A percentile compares a stretch with the other conserved stretches of the same genome.
Conservation (phyloP, 768 basidiomycete species). For the Kwoniella mangroviensis region DNA sequence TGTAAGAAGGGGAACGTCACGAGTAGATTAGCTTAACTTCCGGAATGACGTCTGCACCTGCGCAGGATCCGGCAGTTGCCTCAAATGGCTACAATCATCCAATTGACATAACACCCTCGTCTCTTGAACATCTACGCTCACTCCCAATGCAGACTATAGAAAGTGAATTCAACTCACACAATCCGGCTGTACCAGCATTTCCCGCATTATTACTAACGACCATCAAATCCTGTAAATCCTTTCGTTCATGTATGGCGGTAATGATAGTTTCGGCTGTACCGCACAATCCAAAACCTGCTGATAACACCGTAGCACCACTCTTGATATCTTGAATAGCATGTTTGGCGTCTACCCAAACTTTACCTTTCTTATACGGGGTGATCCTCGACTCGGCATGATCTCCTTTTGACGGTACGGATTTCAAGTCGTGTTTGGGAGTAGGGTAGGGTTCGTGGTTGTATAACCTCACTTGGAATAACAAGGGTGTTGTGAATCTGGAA, state of each 20-base stretch:
- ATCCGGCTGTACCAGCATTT: conserved; percentile 41
- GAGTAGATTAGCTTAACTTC: not conserved
- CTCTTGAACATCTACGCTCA: not conserved
- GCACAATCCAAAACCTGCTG: conserved; percentile 55
- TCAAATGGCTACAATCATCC: too few species aligned
- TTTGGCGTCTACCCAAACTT: conserved; percentile 31
- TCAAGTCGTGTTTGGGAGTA: conserved; percentile 19
- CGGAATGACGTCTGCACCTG: too few species aligned
- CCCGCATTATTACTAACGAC: conserved; percentile 55
- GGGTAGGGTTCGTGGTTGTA: conserved; percentile 15
- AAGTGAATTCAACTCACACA: conserved; percentile 34
- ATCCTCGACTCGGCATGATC: conserved; percentile 13
- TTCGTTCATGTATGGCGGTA: conserved; percentile 35
- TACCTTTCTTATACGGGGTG: conserved; percentile 17
- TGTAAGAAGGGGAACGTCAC: not conserved
- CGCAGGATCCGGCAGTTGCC: too few species aligned
- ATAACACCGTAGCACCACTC: conserved; percentile 39
- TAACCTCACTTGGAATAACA: not conserved
- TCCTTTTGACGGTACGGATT: conserved; percentile 17
- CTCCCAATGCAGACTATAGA: too few species aligned
- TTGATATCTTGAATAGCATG: conserved; percentile 50
- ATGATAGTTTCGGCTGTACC: conserved; percentile 56
- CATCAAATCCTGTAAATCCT: conserved; percentile 46
- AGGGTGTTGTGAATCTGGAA: not conserved
- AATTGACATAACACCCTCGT: too few species aligned